Percentiles rank a stretch among this genome's conserved stretches.
phyloP scores from a whole-genome alignment of 257 asterid genomes.

The Cruciata laevipes region DNA sequence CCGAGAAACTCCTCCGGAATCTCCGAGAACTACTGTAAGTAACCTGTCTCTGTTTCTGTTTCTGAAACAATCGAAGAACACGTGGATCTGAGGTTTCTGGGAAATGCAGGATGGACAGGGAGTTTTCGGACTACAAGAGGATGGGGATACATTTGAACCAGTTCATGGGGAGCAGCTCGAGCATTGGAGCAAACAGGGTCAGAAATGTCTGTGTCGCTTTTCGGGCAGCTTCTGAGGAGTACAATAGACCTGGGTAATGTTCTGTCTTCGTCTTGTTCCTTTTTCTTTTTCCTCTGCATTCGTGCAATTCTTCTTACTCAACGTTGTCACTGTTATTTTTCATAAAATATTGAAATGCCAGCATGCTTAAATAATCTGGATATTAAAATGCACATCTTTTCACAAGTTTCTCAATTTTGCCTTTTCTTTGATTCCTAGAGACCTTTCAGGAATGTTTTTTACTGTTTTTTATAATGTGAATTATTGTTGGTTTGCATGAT shows the following conservation, averaged over 20 bases:
- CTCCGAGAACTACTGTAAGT: slow-evolving; percentile 65
- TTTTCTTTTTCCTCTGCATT: background rate
- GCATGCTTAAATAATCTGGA: too few relatives aligned
- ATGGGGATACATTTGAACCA: slow-evolving; percentile 81
- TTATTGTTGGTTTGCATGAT: background rate
- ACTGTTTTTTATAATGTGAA: too few relatives aligned
- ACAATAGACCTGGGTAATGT: slow-evolving; percentile 52
- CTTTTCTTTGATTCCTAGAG: slow-evolving; percentile 1
- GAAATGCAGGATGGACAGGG: slow-evolving; percentile 47
- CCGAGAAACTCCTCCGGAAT: slow-evolving; percentile 73
- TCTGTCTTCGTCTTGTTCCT: background rate
- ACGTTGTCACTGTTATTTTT: background rate
- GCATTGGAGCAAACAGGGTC: slow-evolving; percentile 87
- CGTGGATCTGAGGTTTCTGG: background rate
- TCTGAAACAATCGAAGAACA: background rate
- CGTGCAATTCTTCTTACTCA: background rate
- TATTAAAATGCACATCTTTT: background rate
- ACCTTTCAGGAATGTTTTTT: background rate
- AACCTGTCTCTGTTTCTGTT: background rate
- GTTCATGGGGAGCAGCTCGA: slow-evolving; percentile 88
- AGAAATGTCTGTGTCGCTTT: slow-evolving; percentile 71
- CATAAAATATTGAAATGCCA: too few relatives aligned
- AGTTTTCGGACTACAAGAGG: slow-evolving; percentile 67
- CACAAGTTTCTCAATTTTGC: background rate
- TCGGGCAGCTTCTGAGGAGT: slow-evolving; percentile 69